phyloP scores from a whole-genome alignment of 768 basidiomycete species.

The Pilatotrama ljubarskyi region DNA sequence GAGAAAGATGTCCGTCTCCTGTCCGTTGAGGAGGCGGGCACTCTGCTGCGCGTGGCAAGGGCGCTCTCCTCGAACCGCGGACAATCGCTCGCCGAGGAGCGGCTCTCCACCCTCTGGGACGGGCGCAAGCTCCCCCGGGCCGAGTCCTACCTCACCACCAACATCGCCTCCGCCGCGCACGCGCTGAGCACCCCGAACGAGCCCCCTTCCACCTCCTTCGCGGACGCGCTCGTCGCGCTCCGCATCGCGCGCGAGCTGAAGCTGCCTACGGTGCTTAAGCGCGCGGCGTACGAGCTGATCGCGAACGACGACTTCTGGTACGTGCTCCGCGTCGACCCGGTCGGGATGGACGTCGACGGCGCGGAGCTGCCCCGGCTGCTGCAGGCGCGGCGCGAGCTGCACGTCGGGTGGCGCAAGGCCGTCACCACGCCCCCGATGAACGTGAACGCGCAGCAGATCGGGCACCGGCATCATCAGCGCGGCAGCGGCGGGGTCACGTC shows the following conservation, averaged over 20 bases:
- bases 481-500: background rate
- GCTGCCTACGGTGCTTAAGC: background rate
- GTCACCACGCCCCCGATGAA: background rate
- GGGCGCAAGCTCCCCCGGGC: background rate
- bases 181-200: background rate
- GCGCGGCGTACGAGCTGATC: background rate
- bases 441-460: too few relatives aligned
- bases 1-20: background rate
- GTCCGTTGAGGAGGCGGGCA: background rate
- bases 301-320: background rate
- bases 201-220: background rate
- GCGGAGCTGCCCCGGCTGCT: background rate
- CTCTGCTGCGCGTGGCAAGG: too few relatives aligned
- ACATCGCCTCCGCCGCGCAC: background rate
- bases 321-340: background rate
- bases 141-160: background rate
- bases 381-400: background rate
- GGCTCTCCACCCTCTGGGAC: background rate
- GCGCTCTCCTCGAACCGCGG: background rate
- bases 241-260: background rate
- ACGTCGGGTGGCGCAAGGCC: background rate
- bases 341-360: background rate
- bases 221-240: background rate
- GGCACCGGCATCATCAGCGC: too few relatives aligned
- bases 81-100: background rate